Base-by-base conservation (phyloP, 2,329 filamentous ascomycete genomes). In the Metarhizium humberi region DNA sequence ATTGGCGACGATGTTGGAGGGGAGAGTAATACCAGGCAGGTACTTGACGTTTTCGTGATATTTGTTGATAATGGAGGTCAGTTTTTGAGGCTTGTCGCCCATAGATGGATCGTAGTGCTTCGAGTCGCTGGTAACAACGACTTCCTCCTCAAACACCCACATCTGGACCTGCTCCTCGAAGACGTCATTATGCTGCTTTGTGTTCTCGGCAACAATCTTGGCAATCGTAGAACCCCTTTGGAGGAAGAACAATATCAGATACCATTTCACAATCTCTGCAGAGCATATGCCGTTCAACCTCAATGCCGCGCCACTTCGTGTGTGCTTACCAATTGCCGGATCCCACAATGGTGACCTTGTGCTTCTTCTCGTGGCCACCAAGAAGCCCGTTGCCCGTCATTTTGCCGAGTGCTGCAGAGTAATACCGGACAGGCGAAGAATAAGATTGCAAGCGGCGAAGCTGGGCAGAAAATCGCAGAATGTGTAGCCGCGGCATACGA, bases 41-140 rank as follows among this genome's bases (percentile, higher is more conserved):
- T 99, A 99, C 74, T 97, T 99, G 75, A 96, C 80, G 73, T 99
- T 99, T 77, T 99, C 94, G 75, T 97, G 92, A 66, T 88, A 75
- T 48, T 79, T 81, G 78, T 99, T 99, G 82, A 99, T 96, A 63
- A 99, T 74, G 52, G 83, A 72, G 7, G 94, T 96, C 70, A 99
- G 85, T 75, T 96, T 96, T 71, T 94, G 88, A 3, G 87, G 82
- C 60, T 83, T 78, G 59, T 82, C 79, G 66, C 81, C 80, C 42
- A 80, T 77, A 56, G 78, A 73, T 20, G 80, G 66, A 64, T 88
- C 79, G 77, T 90, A 91, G 73, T 90, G 80, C 62, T 82, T 84
- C 51, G 88, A 92, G 60, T 80, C 78, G 64, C 86, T 79, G 13
- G 88, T 74, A 46, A 96, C 77, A 54, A 82, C 81, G 60, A 96